Conservation (phyloP, 202 grass and related monocot species). For the Brachypodium distachyon region DNA sequence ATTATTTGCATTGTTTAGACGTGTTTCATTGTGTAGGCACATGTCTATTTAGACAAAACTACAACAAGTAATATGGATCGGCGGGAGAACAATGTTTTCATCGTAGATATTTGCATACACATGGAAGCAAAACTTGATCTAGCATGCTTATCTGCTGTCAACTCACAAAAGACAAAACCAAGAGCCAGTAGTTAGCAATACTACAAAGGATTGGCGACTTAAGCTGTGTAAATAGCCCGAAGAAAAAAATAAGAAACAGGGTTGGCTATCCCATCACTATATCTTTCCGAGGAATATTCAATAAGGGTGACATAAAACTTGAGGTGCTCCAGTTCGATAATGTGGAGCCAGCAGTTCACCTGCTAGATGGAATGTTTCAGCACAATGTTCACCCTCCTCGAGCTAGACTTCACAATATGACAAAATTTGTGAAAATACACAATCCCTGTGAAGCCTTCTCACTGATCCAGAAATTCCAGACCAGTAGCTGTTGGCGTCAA, state of each 20-base stretch:
- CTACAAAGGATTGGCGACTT: not conserved
- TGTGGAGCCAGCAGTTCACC: not conserved
- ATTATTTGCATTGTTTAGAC: too few species aligned
- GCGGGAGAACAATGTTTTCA: slow-evolving; percentile 2
- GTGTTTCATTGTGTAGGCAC: too few species aligned
- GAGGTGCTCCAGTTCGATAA: not conserved
- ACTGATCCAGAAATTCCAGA: slow-evolving; percentile 61
- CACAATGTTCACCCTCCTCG: not conserved
- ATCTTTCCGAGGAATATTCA: not conserved
- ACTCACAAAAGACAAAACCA: not conserved
- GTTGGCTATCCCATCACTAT: not conserved
- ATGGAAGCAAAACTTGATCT: not conserved
- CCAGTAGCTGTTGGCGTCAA: slow-evolving; percentile 47
- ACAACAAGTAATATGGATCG: too few species aligned
- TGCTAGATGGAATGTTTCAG: not conserved
- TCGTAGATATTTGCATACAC: not conserved
- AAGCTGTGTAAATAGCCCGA: not conserved
- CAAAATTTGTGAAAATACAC: not conserved
- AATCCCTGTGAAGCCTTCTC: not conserved
- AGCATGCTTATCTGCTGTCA: not conserved
- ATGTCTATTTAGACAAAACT: too few species aligned
- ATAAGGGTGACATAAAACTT: not conserved
- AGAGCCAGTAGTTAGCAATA: not conserved
- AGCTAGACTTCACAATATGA: not conserved
- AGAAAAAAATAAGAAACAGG: not conserved